phyloP scores from a whole-genome alignment of 2,329 filamentous ascomycete species.

The Fusarium neocosmosporiellum region DNA sequence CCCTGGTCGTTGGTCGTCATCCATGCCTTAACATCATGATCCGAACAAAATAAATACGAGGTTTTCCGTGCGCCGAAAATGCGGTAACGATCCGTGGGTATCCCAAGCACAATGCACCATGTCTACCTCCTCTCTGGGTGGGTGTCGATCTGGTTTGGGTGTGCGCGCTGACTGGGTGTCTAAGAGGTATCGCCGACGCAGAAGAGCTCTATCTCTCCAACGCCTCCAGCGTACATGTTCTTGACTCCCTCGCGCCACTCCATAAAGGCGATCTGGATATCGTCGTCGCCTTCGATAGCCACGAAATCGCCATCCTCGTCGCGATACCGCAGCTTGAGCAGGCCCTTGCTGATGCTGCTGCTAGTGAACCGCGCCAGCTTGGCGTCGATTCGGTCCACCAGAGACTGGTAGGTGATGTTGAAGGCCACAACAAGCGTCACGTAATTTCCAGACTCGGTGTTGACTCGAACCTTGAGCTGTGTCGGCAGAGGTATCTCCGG shows the following conservation, averaged over 20 bases:
- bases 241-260: constrained; percentile 84
- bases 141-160: constrained; percentile 12
- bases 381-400: constrained; percentile 95
- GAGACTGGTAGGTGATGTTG: constrained; percentile 92
- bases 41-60: constrained; percentile 41
- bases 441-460: constrained; percentile 86
- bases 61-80: constrained; percentile 47
- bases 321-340: constrained; percentile 87
- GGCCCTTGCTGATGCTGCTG: constrained; percentile 83
- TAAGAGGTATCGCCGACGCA: constrained; percentile 68
- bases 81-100: constrained; percentile 46
- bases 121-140: constrained; percentile 26
- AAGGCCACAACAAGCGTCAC: constrained; percentile 96
- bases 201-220: constrained; percentile 91
- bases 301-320: constrained; percentile 95
- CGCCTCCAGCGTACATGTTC: constrained; percentile 71
- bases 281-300: constrained; percentile 93
- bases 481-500: constrained; percentile 68
- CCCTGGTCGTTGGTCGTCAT: constrained; percentile 39
- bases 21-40: constrained; percentile 38
- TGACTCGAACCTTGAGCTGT: constrained; percentile 95
- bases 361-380: constrained; percentile 90
- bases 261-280: constrained; percentile 94
- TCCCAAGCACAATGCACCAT: constrained; percentile 44
- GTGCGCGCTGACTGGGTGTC: constrained; percentile 12